These are phyloP conservation scores for Senecio squalidus DNA, from an alignment of 140 eudicot species.

Conservation along the genomic window DNA sequence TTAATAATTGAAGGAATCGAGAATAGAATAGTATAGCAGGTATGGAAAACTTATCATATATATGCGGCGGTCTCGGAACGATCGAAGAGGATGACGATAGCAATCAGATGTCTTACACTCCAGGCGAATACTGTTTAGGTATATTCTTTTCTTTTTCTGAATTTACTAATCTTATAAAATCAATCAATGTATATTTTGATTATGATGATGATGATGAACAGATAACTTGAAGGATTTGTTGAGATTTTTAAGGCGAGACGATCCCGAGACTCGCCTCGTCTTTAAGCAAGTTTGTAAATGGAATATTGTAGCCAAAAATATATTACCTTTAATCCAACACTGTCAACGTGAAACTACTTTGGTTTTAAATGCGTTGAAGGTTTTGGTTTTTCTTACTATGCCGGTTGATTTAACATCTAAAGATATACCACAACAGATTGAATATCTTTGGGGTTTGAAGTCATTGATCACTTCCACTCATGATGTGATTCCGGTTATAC, in stretches of 20 bases:
- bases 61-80: constrained; percentile 75
- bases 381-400: constrained; percentile 94
- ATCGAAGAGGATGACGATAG: constrained; percentile 74
- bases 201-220: constrained; percentile 23
- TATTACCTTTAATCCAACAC: constrained; percentile 67
- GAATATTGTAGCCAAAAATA: constrained; percentile 73
- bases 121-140: constrained; percentile 78
- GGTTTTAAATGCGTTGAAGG: too few species aligned
- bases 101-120: constrained; percentile 48
- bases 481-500: constrained; percentile 58
- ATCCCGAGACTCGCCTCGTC: constrained; percentile 80
- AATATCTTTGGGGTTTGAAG: constrained; percentile 82
- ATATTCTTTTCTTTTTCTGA: neutral
- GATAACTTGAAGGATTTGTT: constrained; percentile 95
- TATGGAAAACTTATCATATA: constrained; percentile 65
- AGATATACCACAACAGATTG: constrained; percentile 80
- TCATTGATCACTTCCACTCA: constrained; percentile 56
- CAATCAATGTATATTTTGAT: too few species aligned
- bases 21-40: too few species aligned
- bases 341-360: too few species aligned
- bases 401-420: constrained; percentile 75
- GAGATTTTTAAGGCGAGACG: constrained; percentile 89
- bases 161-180: neutral
- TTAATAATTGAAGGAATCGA: too few species aligned
- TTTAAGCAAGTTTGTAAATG: constrained; percentile 94